Evolutionary conservation across 305 asterid genomes (phyloP), one percentile per base, ranked within the genome.

Genomic region (Fraxinus platypoda): DNA sequence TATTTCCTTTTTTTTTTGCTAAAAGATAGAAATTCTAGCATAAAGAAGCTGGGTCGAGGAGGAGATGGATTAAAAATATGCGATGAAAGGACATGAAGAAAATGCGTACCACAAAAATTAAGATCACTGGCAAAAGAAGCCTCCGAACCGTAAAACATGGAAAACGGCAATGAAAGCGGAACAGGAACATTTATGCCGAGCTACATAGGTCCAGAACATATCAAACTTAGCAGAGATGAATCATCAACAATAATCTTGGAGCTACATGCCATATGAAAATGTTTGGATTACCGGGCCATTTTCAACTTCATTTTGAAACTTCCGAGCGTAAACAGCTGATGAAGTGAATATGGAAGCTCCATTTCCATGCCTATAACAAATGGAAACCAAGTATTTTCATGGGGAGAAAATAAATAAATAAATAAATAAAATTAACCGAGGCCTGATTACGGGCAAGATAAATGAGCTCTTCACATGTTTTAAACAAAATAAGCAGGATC

Each of bases 101-200:
- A 81, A 13, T 66, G 79, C 86, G 4, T 86, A 88, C 91, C 90
- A 31, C 86, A 85, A 37, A 87, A 85, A 86, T 83, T 79, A 77
- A 86, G 81, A 86, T 88, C 87, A 43, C 86, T 89, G 28, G 88
- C 73, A 80, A 81, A 82, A 21, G 88, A 82, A 25, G 88, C 80
- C 49, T 73, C 77, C 0, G 85, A 82, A 46, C 86, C 89, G 59
- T 81, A 83, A 76, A 81, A 82, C 6, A 81, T 81, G 21, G 87
- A 85, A 80, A 79, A 81, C 0, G 89, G 89, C 81, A 78, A 75
- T 9, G 87, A 84, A 33, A 81, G 84, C 43, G 88, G 87, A 80
- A 84, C 81, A 41, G 84, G 83, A 34, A 88, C 81, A 74, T 88
- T 88, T 81, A 88, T 85, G 59, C 90, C 89, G 81, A 88, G 85